phyloP scores from a whole-genome alignment of 169 alveolate species.

The Babesia sp. region DNA sequence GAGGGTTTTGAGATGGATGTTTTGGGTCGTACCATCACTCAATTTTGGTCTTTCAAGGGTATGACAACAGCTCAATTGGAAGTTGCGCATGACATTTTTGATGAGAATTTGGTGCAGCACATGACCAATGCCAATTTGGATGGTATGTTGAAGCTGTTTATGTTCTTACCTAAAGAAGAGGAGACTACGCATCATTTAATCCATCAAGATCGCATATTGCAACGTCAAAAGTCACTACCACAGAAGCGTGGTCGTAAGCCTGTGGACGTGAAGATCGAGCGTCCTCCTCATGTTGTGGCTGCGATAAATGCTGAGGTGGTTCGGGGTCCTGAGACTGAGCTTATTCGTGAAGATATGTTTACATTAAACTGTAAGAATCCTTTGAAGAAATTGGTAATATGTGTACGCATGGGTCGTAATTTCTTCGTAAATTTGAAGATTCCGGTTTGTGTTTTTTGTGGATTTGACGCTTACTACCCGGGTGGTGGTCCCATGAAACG shows the following conservation, averaged over 20 bases:
- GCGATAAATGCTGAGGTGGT: slow-evolving; percentile 4
- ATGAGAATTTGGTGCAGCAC: slow-evolving; percentile 6
- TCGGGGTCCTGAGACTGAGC: not conserved
- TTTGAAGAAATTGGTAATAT: slow-evolving; percentile 48
- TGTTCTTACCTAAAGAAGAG: slow-evolving; percentile 18
- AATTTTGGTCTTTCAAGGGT: slow-evolving; percentile 40
- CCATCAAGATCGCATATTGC: slow-evolving; percentile 12
- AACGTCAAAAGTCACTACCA: slow-evolving; percentile 5
- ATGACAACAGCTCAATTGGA: slow-evolving; percentile 28
- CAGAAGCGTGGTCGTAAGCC: slow-evolving; percentile 40
- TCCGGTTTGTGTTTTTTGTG: slow-evolving; percentile 77
- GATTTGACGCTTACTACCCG: slow-evolving; percentile 73
- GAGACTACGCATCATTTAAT: slow-evolving; percentile 4
- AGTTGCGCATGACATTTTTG: slow-evolving; percentile 19
- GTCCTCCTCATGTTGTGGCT: slow-evolving; percentile 1
- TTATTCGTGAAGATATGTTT: slow-evolving; percentile 27
- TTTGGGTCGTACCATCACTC: slow-evolving; percentile 41
- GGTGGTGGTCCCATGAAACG: slow-evolving; percentile 81
- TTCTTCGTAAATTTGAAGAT: slow-evolving; percentile 51
- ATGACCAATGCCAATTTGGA: slow-evolving; percentile 26
- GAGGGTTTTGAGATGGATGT: slow-evolving; percentile 27
- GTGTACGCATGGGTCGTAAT: slow-evolving; percentile 11
- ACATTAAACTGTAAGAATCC: slow-evolving; percentile 53
- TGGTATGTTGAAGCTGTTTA: slow-evolving; percentile 25
- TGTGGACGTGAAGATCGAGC: slow-evolving; percentile 3